phyloP scores from a whole-genome alignment of 768 basidiomycete species.

The Hortiboletus flavorubellus region DNA sequence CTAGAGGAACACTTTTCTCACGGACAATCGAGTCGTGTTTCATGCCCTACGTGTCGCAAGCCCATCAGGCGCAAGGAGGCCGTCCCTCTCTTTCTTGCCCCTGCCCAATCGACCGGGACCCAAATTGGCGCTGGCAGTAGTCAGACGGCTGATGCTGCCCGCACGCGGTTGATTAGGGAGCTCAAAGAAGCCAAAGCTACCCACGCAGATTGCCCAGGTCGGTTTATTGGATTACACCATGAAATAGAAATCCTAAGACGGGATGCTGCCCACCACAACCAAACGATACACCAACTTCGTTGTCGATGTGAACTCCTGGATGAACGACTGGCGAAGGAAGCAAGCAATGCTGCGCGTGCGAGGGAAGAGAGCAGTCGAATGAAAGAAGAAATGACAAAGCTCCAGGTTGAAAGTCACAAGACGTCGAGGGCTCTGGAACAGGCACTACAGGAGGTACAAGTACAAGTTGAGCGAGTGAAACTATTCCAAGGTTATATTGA shows the following conservation, averaged over 20 bases:
- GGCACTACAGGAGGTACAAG: constrained; percentile 14
- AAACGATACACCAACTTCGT: constrained; percentile 14
- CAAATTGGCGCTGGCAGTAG: background rate
- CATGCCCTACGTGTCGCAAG: constrained; percentile 32
- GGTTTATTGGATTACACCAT: constrained; percentile 4
- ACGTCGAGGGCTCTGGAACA: constrained; percentile 12
- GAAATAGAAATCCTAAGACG: constrained; percentile 13
- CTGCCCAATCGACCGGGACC: constrained; percentile 9
- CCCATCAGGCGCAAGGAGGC: constrained; percentile 26
- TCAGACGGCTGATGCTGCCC: constrained; percentile 3
- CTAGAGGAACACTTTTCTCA: constrained; percentile 21
- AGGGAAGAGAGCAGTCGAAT: constrained; percentile 12
- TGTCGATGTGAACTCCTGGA: constrained; percentile 14
- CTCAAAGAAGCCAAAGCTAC: constrained; percentile 8
- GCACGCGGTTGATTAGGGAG: constrained; percentile 11
- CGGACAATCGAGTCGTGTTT: constrained; percentile 1
- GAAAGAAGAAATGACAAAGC: constrained; percentile 21
- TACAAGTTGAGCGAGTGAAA: constrained; percentile 20
- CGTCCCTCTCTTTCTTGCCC: constrained; percentile 25
- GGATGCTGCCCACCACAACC: background rate
- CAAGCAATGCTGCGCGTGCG: background rate
- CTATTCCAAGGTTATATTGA: constrained; percentile 22
- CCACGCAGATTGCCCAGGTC: constrained; percentile 15
- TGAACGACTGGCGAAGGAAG: constrained; percentile 10
- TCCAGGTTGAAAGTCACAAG: constrained; percentile 26